A percentile compares a stretch with the other conserved stretches of the same genome.
These are phyloP conservation scores for Mucor lusitanicus DNA, from an alignment of 371 early-diverging fungal genomes.

Conservation along the genomic window DNA sequence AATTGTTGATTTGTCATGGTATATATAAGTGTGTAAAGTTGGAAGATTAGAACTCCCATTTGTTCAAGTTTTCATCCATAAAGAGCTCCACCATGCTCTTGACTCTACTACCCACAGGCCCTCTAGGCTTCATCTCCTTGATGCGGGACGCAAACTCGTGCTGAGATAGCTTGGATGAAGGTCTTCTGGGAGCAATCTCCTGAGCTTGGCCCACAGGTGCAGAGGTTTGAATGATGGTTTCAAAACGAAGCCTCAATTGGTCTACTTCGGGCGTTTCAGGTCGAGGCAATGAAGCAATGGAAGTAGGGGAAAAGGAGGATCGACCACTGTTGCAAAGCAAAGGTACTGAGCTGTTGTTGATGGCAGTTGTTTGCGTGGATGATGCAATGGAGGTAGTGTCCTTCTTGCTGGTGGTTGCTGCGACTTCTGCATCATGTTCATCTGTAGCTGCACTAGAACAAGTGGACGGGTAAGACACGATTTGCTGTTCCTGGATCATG, in stretches of 20 bases:
- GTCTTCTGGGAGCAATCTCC: neutral
- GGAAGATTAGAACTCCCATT: conserved; percentile 38
- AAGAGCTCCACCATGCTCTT: conserved; percentile 49
- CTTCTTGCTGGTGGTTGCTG: conserved; percentile 19
- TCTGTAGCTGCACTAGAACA: conserved; percentile 23
- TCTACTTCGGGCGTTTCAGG: conserved; percentile 48
- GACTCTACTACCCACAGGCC: conserved; percentile 36
- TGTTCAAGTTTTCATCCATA: conserved; percentile 49
- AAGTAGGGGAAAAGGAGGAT: conserved; percentile 33
- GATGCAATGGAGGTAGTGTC: neutral
- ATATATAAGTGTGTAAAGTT: neutral
- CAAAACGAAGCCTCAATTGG: conserved; percentile 36
- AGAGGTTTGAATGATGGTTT: conserved; percentile 23
- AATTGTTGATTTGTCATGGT: neutral
- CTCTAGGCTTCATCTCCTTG: conserved; percentile 42
- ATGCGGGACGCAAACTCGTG: conserved; percentile 25
- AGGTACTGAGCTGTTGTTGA: neutral
- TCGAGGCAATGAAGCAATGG: conserved; percentile 30
- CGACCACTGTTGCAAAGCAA: conserved; percentile 9
- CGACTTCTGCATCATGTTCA: conserved; percentile 50
- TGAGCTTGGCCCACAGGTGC: neutral
- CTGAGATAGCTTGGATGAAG: conserved; percentile 26
- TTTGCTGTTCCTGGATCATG: conserved; percentile 7
- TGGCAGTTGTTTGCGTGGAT: neutral
- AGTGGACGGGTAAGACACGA: conserved; percentile 20